Base-by-base conservation (phyloP, 2,329 filamentous ascomycete genomes). In the Alternaria sp. region DNA sequence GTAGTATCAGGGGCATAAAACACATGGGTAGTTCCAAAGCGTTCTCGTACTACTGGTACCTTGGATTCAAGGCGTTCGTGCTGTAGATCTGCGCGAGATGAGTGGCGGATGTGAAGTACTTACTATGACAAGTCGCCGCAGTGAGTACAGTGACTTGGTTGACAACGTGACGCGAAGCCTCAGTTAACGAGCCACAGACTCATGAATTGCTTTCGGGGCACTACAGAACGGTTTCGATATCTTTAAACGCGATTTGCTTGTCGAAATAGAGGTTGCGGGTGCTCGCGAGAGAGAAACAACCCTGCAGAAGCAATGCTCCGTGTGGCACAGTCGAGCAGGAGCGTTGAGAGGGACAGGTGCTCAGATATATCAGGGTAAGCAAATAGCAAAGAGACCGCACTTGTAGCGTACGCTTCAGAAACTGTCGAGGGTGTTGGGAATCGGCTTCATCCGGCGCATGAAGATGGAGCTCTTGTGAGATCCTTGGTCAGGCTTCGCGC, bases 271-370 rank as follows among this genome's bases (percentile, higher is more conserved):
- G 56, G 42, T 58, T 48, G 57, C 55, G 55, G 51, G 52, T 57
- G 52, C 53, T 65, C 52, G 56, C 59, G 62, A 60, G 55, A 65
- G 56, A 60, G 53, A 63, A 61, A 60, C 58, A 62, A 61, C 61
- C 64, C 62, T 68, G 64, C 67, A 68, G 65, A 69, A 67, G 62
- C 65, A 73, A 72, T 74, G 69, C 68, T 75, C 71, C 62, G 53
- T 60, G 66, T 51, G 67, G 58, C 62, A 63, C 65, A 59, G 63
- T 51, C 51, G 61, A 56, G 46, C 42, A 37, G 52, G 51, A 46
- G 52, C 46, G 33, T 28, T 31, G 28, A 42, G 33, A 36, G 24
- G 26, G 24, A 31, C 23, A 56, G 52, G 36, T 17, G 40, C 46
- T 39, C 28, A 23, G 17, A 37, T 36, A 37, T 34, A 29, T 41